Evolutionary conservation across 2,329 filamentous ascomycete genomes (phyloP).

Genomic region (Sporothrix schenckii): DNA sequence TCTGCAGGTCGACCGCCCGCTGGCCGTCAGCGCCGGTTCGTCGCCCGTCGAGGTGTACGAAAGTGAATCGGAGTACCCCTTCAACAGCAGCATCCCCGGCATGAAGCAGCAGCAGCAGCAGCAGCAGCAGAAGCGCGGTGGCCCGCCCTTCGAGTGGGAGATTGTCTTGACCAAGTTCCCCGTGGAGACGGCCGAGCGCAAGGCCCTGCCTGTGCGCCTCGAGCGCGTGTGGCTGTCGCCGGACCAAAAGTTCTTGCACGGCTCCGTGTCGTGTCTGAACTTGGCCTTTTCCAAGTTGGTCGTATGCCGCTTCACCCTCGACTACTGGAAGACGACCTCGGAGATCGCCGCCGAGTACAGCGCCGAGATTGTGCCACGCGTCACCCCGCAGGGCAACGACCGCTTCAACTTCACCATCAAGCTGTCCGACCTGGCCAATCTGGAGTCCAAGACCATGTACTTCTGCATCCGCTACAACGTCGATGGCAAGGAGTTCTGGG

Average conservation of each 20-base stretch:
- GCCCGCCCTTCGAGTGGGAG: conserved; percentile 77
- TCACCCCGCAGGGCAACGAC: conserved; percentile 68
- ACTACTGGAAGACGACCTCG: conserved; percentile 98
- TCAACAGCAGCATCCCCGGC: conserved; percentile 56
- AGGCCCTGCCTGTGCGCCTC: conserved; percentile 70
- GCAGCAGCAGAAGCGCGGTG: conserved; percentile 41
- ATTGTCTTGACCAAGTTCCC: conserved; percentile 85
- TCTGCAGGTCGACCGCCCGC: conserved; percentile 85
- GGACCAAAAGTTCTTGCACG: conserved; percentile 84
- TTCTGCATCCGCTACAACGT: conserved; percentile 89
- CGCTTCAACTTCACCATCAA: conserved; percentile 94
- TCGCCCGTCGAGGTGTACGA: conserved; percentile 89
- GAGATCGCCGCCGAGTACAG: conserved; percentile 89
- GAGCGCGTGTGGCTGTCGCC: conserved; percentile 85
- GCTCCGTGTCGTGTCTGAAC: conserved; percentile 83
- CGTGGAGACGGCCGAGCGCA: conserved; percentile 63
- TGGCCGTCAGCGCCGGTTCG: conserved; percentile 93
- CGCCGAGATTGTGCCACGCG: conserved; percentile 71
- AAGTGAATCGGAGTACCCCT: conserved; percentile 87
- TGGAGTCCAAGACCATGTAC: conserved; percentile 90
- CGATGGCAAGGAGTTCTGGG: conserved; percentile 86
- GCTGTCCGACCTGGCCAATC: conserved; percentile 83
- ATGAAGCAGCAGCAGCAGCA: conserved; percentile 38
- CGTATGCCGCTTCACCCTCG: conserved; percentile 90
- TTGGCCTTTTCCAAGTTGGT: conserved; percentile 86